Base-by-base conservation (phyloP, 371 early-diverging fungal genomes). In the Rhizopus sp. region DNA sequence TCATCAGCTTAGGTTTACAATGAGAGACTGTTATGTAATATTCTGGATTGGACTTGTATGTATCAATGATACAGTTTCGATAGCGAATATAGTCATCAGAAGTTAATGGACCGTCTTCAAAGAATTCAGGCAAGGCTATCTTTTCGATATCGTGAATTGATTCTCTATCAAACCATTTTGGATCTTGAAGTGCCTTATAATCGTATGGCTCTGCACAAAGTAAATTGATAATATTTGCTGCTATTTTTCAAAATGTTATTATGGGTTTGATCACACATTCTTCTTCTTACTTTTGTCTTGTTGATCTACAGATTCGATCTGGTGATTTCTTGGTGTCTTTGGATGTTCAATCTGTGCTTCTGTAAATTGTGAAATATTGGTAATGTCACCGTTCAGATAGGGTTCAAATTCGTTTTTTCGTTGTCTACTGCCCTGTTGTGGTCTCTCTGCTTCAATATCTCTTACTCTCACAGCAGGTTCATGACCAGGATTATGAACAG, bases 21-120 rank as follows among this genome's bases (percentile, higher is more conserved):
- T 96, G 93, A 1, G 95, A 93, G 4, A 97, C 89, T 5, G 96
- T 96, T 44, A 97, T 75, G 62, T 97, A 98, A 59, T 97, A 95
- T 5, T 79, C 68, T 2, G 99, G 97, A 66, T 92, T 92, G 40
- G 93, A 80, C 31, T 93, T 88, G 73, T 96, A 97, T 5, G 90
- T 88, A 65, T 95, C 87, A 69, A 98, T 81, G 94, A 97, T 97
- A 60, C 92, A 93, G 72, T 97, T 88, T 50, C 99, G 83, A 66
- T 90, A 95, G 55, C 91, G 88, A 69, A 85, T 88, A 80, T 97
- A 97, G 10, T 93, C 83, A 1, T 88, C 72, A 0, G 94, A 91
- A 5, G 90, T 89, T 62, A 95, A 92, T 51, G 85, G 35, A 3
- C 52, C 56, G 10, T 84, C 80, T 64, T 86, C 89, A 74, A 97